phyloP scores from a whole-genome alignment of 179 eudicot species.

The Nepenthes alata region DNA sequence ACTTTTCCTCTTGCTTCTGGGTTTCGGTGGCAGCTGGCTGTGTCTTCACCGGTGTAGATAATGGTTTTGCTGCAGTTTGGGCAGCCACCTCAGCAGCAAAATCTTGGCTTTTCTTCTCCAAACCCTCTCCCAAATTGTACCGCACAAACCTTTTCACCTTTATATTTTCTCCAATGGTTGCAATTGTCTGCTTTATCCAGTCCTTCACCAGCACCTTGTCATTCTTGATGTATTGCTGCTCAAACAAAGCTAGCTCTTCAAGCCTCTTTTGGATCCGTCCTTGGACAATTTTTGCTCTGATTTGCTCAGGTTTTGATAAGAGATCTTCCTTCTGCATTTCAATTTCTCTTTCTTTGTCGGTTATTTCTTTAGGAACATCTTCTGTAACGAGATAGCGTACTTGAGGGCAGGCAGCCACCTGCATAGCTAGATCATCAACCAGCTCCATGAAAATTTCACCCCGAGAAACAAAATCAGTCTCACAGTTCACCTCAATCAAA shows the following conservation, averaged over 20 bases:
- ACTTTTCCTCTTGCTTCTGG: slow-evolving; percentile 44
- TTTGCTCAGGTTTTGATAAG: slow-evolving; percentile 75
- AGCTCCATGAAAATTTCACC: slow-evolving; percentile 83
- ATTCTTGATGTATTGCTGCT: slow-evolving; percentile 86
- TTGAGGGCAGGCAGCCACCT: slow-evolving; percentile 99
- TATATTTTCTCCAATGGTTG: slow-evolving; percentile 85
- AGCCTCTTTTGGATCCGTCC: slow-evolving; percentile 87
- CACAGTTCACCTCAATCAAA: slow-evolving; percentile 83
- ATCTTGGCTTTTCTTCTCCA: slow-evolving; percentile 75
- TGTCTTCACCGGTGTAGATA: slow-evolving; percentile 29
- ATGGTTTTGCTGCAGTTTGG: slow-evolving; percentile 66
- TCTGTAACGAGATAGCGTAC: slow-evolving; percentile 58
- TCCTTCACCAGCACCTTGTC: slow-evolving; percentile 82
- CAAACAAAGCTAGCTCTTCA: slow-evolving; percentile 80
- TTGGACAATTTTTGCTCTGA: slow-evolving; percentile 72
- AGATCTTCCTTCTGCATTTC: slow-evolving; percentile 97
- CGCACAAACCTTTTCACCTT: slow-evolving; percentile 75
- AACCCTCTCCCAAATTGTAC: slow-evolving; percentile 84
- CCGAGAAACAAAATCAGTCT: slow-evolving; percentile 88
- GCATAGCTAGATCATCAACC: slow-evolving; percentile 93
- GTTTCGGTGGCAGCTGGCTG: slow-evolving; percentile 49
- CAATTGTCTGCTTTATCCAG: slow-evolving; percentile 84
- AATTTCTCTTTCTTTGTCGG: slow-evolving; percentile 67
- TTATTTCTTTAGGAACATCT: slow-evolving; percentile 67
- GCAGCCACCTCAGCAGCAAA: slow-evolving; percentile 99